Evolutionary conservation across 208 protist species (phyloP), one percentile per base, ranked within the genome.

Genomic region (Trypanosoma melophagium): DNA sequence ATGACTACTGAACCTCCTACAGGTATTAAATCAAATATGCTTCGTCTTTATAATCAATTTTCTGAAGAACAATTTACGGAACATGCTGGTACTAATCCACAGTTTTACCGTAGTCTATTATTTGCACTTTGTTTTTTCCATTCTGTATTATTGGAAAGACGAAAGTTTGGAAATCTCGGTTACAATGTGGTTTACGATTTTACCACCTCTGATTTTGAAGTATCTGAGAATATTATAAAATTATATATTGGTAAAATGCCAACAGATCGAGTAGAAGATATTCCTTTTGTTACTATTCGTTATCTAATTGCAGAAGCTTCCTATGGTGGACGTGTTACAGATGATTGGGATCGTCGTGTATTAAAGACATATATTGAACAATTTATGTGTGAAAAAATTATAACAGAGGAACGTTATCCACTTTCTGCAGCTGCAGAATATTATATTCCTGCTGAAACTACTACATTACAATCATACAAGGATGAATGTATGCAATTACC

Each of bases 171-270:
- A 35, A 97, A 97, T 40, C 83, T 99, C 3, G 98, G 98, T 55
- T 99, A 98, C 90, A 99, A 99, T 81, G 97, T 99, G 22, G 76
- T 95, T 17, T 99, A 99, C 83, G 97, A 98, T 75, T 99, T 99
- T 83, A 99, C 97, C 75, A 90, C 97, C 55, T 97, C 95, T 17
- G 98, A 99, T 82, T 99, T 98, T 65, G 90, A 98, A 61, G 92
- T 98, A 10, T 96, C 87, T 45, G 92, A 98, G 78, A 96, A 93
- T 63, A 93, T 99, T 60, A 81, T 98, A 10, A 67, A 88, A 28
- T 65, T 97, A 8, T 98, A 98, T 79, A 75, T 96, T 28, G 70
- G 84, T 42, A 70, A 93, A 59, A 97, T 96, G 89, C 71, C 57
- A 19, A 74, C 72, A 21, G 77, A 92, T 49, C 51, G 59, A 47